Evolutionary conservation across 768 basidiomycete species (phyloP).

Genomic region (Candolleomyces eurysporus): DNA sequence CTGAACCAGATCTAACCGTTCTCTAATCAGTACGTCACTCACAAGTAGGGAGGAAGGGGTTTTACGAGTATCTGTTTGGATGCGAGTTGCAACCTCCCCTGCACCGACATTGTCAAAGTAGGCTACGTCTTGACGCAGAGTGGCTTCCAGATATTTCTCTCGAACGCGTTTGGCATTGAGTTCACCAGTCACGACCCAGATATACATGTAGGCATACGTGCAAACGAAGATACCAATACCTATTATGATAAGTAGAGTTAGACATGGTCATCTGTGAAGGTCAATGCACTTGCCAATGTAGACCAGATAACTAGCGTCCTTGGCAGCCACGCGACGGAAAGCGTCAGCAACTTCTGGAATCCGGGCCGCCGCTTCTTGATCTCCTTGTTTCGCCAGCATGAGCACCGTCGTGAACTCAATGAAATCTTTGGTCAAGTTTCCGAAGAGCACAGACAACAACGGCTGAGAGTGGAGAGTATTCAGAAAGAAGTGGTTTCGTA

Average conservation of each 20-base stretch:
- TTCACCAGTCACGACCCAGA: constrained; percentile 60
- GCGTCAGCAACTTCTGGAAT: constrained; percentile 27
- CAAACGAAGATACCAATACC: constrained; percentile 55
- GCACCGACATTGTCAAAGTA: constrained; percentile 83
- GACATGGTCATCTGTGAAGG: neutral
- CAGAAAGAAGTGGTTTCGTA: neutral
- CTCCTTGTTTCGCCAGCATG: constrained; percentile 15
- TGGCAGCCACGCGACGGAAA: constrained; percentile 46
- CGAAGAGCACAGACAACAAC: constrained; percentile 73
- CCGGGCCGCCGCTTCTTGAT: constrained; percentile 22
- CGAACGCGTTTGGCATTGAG: constrained; percentile 69
- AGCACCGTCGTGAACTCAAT: constrained; percentile 44
- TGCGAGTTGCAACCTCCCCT: constrained; percentile 85
- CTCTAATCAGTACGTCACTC: too few relatives aligned
- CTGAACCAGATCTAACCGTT: constrained; percentile 62
- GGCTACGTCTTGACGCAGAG: constrained; percentile 74
- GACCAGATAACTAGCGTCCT: constrained; percentile 56
- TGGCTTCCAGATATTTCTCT: constrained; percentile 71
- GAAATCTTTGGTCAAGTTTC: constrained; percentile 63
- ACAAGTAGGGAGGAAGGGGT: neutral
- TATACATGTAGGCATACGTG: constrained; percentile 59
- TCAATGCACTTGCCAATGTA: constrained; percentile 43
- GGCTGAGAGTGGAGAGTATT: constrained; percentile 35
- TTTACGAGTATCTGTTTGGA: constrained; percentile 73
- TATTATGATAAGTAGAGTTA: neutral